Evolutionary conservation across 83 land plant genomes (phyloP), one percentile per base, ranked within the genome.

Genomic region (Thuja plicata): DNA sequence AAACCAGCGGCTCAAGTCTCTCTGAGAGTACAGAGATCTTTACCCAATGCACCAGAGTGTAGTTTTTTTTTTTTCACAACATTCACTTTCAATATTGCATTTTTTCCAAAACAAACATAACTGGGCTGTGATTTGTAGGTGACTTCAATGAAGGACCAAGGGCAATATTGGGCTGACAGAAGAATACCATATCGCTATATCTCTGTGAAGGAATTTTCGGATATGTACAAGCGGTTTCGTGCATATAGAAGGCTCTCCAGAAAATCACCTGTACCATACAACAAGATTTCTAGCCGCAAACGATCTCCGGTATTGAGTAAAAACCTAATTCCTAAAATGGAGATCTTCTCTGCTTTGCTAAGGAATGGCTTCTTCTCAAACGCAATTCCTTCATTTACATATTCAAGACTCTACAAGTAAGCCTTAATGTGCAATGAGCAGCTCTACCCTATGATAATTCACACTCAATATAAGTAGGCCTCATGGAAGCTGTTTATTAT

Each of bases 301-400:
- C 88, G 90, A 16, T 90, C 94, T 4, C 35, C 96, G 16, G 92
- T 88, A 12, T 92, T 90, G 81, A 74, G 88, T 27, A 95, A 91
- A 74, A 89, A 91, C 52, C 41, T 94, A 0, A 94, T 94, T 41
- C 86, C 94, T 12, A 90, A 88, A 70, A 77, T 73, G 90, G 96
- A 97, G 89, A 94, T 97, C 46, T 90, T 97, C 89, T 97, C 0
- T 87, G 87, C 74, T 94, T 95, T 85, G 95, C 91, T 66, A 96
- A 92, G 85, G 97, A 97, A 84, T 94, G 95, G 94, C 93, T 97
- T 1, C 92, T 97, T 50, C 90, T 94, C 87, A 95, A 94, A 88
- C 87, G 97, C n/a, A 97, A 96, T 86, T 91, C 99, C 66, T 92
- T 97, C 83, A 88, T 97, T 57, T 94, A 93, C 54, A 77, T 97